phyloP scores from a whole-genome alignment of 345 rosid species.

The Microcos paniculata region DNA sequence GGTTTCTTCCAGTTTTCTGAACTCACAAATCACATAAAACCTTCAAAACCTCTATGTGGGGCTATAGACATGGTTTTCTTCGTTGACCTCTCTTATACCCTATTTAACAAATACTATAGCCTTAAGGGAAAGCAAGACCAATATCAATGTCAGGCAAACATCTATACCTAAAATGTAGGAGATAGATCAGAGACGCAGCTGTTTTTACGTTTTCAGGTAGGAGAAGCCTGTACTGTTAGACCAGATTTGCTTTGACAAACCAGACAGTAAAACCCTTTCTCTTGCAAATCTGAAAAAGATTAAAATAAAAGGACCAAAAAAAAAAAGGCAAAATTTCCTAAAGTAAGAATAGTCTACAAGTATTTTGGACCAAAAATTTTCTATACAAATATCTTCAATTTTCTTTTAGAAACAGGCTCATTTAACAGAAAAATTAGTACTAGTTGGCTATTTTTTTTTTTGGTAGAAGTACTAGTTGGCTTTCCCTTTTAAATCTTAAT shows the following conservation, averaged over 20 bases:
- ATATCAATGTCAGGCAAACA: not conserved
- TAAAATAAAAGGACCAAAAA: no score
- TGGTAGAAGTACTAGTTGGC: no score
- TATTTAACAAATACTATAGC: not conserved
- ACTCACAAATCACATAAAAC: not conserved
- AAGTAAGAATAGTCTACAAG: no score
- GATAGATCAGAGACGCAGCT: not conserved
- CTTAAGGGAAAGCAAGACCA: not conserved
- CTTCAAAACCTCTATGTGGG: not conserved
- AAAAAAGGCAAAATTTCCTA: no score
- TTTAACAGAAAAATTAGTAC: no score
- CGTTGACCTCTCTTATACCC: not conserved
- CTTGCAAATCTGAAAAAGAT: not conserved
- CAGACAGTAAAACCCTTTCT: not conserved
- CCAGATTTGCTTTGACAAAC: slow-evolving; percentile 1
- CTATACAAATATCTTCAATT: no score
- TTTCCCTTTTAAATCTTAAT: no score
- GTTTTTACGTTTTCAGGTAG: not conserved
- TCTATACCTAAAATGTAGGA: not conserved
- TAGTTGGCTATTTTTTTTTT: no score
- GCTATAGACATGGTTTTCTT: not conserved
- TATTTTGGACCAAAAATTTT: no score
- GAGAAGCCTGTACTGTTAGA: not conserved
- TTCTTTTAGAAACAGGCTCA: no score
- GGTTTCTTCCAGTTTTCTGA: not conserved